These are phyloP conservation scores for Claviceps pazoutovae DNA, from an alignment of 2,329 filamentous ascomycete species.

Conservation along the genomic window DNA sequence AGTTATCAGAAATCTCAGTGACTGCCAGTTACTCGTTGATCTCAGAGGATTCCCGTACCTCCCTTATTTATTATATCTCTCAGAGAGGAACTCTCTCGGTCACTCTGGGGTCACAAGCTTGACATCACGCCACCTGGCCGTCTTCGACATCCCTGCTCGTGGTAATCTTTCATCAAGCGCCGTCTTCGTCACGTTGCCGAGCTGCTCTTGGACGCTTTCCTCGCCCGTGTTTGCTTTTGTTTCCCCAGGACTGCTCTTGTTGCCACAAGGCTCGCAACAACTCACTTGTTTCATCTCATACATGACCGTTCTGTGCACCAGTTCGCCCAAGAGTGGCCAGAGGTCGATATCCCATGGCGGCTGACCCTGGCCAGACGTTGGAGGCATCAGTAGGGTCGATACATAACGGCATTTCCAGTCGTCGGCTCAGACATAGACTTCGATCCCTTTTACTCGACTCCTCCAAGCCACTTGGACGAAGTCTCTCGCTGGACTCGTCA, in stretches of 20 bases:
- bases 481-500: background rate
- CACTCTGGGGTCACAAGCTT: background rate
- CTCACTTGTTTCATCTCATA: background rate
- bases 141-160: background rate
- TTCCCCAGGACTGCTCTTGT: background rate
- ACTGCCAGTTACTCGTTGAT: background rate
- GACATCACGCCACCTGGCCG: background rate
- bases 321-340: background rate
- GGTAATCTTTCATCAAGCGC: background rate
- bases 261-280: background rate
- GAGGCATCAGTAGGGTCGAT: background rate
- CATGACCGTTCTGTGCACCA: background rate
- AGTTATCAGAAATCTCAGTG: too few species aligned
- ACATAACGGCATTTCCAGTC: background rate
- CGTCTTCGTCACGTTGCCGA: background rate
- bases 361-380: background rate
- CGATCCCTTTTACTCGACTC: background rate
- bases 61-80: background rate
- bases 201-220: background rate
- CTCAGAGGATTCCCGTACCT: background rate
- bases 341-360: background rate
- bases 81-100: background rate
- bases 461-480: background rate
- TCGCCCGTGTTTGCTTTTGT: background rate
- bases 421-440: background rate